Base-by-base conservation (phyloP, 345 rosid species). In the Brassica carinata region DNA sequence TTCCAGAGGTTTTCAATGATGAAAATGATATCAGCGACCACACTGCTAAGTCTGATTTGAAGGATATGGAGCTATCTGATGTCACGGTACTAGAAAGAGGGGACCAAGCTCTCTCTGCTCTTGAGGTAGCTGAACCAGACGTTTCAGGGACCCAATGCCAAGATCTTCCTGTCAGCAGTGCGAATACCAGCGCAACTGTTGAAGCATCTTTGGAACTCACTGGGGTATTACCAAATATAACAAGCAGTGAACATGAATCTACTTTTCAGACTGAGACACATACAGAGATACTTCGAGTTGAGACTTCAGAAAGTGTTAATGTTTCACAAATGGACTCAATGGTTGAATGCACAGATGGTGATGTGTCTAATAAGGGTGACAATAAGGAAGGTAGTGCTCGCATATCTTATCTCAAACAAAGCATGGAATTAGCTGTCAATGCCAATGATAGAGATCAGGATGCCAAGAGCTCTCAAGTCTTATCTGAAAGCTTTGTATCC, bases 81-180 rank as follows among this genome's bases (percentile, higher is more conserved):
- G 73, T 77, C 65, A 72, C 79, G 51, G 27, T 64, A 13, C 74
- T 81, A 66, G 88, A 86, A 84, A 83, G 77, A 77, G 77, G 75
- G 66, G 83, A 71, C 23, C 77, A 81, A 80, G 75, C 71, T 75
- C 51, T 62, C 48, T 55, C 67, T 15, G 61, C 26, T 67, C 69
- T 55, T 73, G 82, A 77, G 75, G 83, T 64, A 29, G 59, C 72
- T 43, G 76, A 64, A 68, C 72, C 58, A 68, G 83, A 75, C 75
- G 71, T 78, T 69, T 74, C 71, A 43, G 76, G 71, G 71, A 57
- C 65, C 38, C 55, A 75, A 79, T 77, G 68, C 59, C 70, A 69
- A 68, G 83, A 61, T 68, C 61, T 66, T 64, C 86, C 59, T 82
- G 79, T 61, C 34, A 72, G 83, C 64, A 38, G 43, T 82, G 34